A percentile compares a stretch with the other conserved stretches of the same genome.
Evolutionary conservation across 768 basidiomycete genomes (phyloP).

Genomic region (Fomitopsis pulvina): DNA sequence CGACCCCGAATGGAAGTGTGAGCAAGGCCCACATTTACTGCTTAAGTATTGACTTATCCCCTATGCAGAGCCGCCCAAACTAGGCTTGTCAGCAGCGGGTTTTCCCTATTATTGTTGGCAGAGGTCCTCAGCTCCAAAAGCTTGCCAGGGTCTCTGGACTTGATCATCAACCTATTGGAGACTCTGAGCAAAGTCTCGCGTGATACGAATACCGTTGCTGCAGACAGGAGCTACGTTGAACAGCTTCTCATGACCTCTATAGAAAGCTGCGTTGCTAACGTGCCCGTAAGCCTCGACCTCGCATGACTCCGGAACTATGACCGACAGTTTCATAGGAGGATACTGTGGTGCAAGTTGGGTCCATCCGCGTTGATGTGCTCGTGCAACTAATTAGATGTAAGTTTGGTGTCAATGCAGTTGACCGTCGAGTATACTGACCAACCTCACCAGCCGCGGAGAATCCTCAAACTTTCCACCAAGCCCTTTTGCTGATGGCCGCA

Average conservation of each 20-base stretch:
- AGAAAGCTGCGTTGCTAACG: slow-evolving; percentile 52
- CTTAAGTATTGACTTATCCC: background rate
- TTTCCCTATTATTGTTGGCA: slow-evolving; percentile 49
- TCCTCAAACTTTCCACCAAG: slow-evolving; percentile 93
- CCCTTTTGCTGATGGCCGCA: slow-evolving; percentile 79
- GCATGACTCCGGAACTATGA: background rate
- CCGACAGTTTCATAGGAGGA: slow-evolving; percentile 34
- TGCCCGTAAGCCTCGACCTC: slow-evolving; percentile 36
- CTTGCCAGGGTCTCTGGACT: slow-evolving; percentile 62
- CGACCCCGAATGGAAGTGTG: slow-evolving; percentile 57
- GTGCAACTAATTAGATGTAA: slow-evolving; percentile 82
- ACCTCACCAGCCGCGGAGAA: slow-evolving; percentile 69
- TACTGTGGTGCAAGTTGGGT: slow-evolving; percentile 44
- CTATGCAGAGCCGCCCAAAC: background rate
- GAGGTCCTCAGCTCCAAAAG: slow-evolving; percentile 65
- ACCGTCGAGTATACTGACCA: background rate
- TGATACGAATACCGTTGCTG: slow-evolving; percentile 42
- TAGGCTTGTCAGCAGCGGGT: slow-evolving; percentile 3
- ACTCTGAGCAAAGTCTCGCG: slow-evolving; percentile 62
- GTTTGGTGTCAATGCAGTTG: slow-evolving; percentile 7
- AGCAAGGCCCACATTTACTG: background rate
- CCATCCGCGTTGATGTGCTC: slow-evolving; percentile 75
- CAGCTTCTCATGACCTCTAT: slow-evolving; percentile 83
- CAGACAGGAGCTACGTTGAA: slow-evolving; percentile 73
- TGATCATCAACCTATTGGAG: slow-evolving; percentile 68